Evolutionary conservation across 148 eudicot species (phyloP), one percentile per base, ranked within the genome.

Genomic region (Tetragonia tetragonoides): DNA sequence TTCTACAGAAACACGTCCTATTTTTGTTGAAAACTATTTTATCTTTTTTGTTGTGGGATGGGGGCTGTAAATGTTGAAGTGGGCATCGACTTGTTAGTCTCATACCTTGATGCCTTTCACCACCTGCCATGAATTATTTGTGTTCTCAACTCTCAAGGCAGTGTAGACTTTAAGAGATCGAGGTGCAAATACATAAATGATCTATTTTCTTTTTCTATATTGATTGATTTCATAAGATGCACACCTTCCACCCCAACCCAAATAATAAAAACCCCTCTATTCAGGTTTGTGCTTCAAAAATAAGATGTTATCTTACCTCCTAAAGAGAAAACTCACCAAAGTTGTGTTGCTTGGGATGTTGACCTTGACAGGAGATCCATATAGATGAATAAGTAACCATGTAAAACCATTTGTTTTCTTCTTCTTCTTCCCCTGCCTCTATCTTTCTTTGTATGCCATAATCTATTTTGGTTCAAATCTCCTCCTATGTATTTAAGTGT

Each of bases 401-500:
- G 6, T 16, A 18, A 18, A 40, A 20, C 34, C 34, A 28, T 28
- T 28, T 28, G 34, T 28, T 28, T 28, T 23, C 6, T 24, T 16
- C 20, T 21, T 21, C 72, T 12, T 34, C 40, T 4, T 7, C 38
- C 51, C 24, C 59, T n/a, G 12, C 20, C 21, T 37, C 18, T 37
- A 51, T 46, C 39, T 39, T 73, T 23, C 14, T 56, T 42, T 44
- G 11, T 28, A 41, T 73, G 34, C 54, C 23, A 7, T 5, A 28
- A 28, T 28, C 34, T 28, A 28, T 28, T n/a, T n/a, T n/a, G n/a
- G n/a, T n/a, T n/a, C n/a, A 73, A 72, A 9, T 40, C 65, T 37
- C 21, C 69, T 75, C 57, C 40, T 51, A 44, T 70, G 37, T 63
- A 14, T 46, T 51, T 66, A 42, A 68, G n/a, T 68, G 38, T 70